Base-by-base conservation (phyloP, 2,329 filamentous ascomycete species). In the Paecilomyces niveus region DNA sequence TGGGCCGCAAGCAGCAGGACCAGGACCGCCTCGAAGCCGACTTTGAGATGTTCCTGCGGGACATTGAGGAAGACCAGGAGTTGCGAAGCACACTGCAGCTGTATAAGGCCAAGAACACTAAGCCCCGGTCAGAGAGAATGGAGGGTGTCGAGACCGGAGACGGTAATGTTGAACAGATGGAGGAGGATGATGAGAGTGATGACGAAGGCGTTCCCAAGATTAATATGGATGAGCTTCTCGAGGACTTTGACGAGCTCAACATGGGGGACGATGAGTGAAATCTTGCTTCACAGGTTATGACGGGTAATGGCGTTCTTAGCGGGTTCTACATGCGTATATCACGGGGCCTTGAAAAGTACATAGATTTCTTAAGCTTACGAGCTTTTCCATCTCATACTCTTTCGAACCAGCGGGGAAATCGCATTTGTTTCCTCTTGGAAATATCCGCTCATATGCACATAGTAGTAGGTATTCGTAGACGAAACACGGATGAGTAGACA, bases 1-100 rank as follows among this genome's bases (percentile, higher is more conserved):
- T 21, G 15, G 18, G 18, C 39, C 39, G 61, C 54, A 58, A 58
- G 57, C 54, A 96, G 78, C 81, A 90, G 60, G 92, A 97, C 71
- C 89, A 93, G 71, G 90, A 92, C 60, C 86, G 87, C 63, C 86
- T 96, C 80, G 92, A 97, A 71, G 85, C 88, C 64, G 94, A 99
- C 76, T 99, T 96, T 77, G 94, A 99, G 79, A 85, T 92, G 84
- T 99, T 99, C 85, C 79, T 99, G 80, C 88, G 89, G 53, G 94
- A 99, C 74, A 90, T 99, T 10, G 95, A 99, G 76, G 92, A 97
- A 72, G 94, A 99, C 72, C 83, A 89, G 56, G 94, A 99, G 70
- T 81, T 97, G 65, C 83, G 94, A 57, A 84, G 87, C 51, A 92
- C 91, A 1, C 79, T 99, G 71, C 89, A 90, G 53, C 74, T 99